Percentiles rank a stretch among this genome's conserved stretches.
phyloP scores from a whole-genome alignment of 305 asterid genomes.

The Fraxinus sp. region DNA sequence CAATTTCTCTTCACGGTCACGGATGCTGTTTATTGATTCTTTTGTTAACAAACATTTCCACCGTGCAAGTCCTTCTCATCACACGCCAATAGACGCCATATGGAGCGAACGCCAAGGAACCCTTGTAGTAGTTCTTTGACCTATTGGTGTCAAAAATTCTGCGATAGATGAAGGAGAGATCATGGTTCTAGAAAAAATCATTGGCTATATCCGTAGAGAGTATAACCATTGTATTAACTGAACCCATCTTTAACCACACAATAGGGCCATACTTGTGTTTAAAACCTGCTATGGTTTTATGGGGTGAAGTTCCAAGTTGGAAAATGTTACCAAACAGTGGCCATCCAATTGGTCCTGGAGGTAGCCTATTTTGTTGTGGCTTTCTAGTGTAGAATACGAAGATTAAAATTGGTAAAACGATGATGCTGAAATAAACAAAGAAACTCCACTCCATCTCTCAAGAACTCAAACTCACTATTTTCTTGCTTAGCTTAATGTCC shows the following conservation, averaged over 20 bases:
- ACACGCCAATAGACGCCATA: too few species aligned
- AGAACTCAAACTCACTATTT: not conserved
- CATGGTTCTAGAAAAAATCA: too few species aligned
- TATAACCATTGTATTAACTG: not conserved
- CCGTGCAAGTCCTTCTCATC: not conserved
- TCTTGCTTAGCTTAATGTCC: not conserved
- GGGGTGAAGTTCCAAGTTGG: slow-evolving; percentile 8
- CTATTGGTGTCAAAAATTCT: too few species aligned
- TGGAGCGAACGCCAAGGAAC: too few species aligned
- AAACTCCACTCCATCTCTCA: slow-evolving; percentile 1
- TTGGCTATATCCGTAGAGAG: too few species aligned
- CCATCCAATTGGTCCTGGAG: slow-evolving; percentile 30
- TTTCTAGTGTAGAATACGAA: not conserved
- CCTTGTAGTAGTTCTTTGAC: too few species aligned
- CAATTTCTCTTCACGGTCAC: slow-evolving; percentile 40
- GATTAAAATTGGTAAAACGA: not conserved
- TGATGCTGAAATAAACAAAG: not conserved
- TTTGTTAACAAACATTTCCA: slow-evolving; percentile 48
- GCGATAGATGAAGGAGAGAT: too few species aligned
- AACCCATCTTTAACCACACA: slow-evolving; percentile 11
- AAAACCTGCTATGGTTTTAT: not conserved
- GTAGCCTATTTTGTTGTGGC: slow-evolving; percentile 3
- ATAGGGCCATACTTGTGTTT: slow-evolving; percentile 22
- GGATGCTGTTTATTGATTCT: slow-evolving; percentile 36
- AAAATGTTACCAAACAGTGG: slow-evolving; percentile 25